Percentiles rank a stretch among this genome's conserved stretches.
These are phyloP conservation scores for Raphanus raphanistrum DNA, from an alignment of 345 rosid species.

Conservation along the genomic window DNA sequence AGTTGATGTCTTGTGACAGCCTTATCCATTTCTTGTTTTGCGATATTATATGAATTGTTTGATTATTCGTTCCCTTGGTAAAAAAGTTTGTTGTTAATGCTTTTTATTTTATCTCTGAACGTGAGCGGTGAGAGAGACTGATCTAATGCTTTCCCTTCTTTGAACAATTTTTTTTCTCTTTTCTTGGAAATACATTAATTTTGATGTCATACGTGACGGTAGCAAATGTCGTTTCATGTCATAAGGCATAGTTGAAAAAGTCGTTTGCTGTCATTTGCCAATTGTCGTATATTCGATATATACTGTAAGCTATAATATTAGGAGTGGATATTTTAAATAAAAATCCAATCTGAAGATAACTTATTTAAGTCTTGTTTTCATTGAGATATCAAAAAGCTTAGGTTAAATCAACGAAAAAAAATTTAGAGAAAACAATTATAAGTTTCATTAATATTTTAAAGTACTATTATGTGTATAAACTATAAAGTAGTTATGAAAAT, in stretches of 20 bases:
- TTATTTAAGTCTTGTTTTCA: background rate
- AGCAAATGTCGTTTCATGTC: conserved; percentile 35
- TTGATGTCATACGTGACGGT: conserved; percentile 22
- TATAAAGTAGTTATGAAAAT: background rate
- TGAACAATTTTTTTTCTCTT: background rate
- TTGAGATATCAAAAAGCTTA: background rate
- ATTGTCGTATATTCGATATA: conserved; percentile 21
- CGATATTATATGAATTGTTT: conserved; percentile 8
- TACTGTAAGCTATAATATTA: background rate
- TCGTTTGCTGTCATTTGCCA: conserved; percentile 35
- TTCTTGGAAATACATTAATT: background rate
- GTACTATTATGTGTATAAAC: background rate
- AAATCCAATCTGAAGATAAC: background rate
- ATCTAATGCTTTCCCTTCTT: background rate
- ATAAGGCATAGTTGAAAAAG: conserved; percentile 28
- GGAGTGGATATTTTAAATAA: background rate
- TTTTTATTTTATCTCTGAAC: conserved; percentile 10
- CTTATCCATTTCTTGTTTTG: conserved; percentile 21
- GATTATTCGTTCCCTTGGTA: background rate
- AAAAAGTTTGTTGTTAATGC: background rate
- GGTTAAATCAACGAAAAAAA: background rate
- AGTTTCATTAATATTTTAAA: background rate
- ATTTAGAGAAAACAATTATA: background rate
- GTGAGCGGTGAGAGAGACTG: background rate
- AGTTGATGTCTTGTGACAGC: background rate